Conservation (phyloP, 1,139 yeast genomes). For the Ogataea hybrid region DNA sequence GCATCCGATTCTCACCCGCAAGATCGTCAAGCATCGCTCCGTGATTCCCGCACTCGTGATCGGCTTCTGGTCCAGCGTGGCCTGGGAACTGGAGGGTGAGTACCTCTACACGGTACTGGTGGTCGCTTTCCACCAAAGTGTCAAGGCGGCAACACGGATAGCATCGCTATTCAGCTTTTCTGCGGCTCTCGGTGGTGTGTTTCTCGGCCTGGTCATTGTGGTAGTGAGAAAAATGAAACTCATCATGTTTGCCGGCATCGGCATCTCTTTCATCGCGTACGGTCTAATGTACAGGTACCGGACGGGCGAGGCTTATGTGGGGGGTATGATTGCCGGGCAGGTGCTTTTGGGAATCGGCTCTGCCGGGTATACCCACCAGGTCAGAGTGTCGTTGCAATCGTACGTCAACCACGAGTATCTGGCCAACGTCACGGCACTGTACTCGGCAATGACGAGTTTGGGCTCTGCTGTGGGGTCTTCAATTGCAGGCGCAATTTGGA, state of each 20-base stretch:
- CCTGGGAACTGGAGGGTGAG: constrained; percentile 68
- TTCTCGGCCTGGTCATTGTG: constrained; percentile 54
- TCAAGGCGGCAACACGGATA: constrained; percentile 64
- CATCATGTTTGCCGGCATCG: constrained; percentile 57
- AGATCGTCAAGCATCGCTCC: constrained; percentile 61
- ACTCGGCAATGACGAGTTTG: constrained; percentile 52
- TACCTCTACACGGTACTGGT: constrained; percentile 61
- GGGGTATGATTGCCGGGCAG: constrained; percentile 66
- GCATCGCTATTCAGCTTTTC: constrained; percentile 64
- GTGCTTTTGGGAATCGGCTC: constrained; percentile 71
- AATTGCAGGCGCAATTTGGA: constrained; percentile 68
- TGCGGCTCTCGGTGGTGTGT: constrained; percentile 57
- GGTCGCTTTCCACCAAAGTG: constrained; percentile 58
- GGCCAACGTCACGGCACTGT: constrained; percentile 58
- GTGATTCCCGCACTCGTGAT: constrained; percentile 60
- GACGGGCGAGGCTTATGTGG: constrained; percentile 42
- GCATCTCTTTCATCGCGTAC: constrained; percentile 51
- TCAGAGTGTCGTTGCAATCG: constrained; percentile 62
- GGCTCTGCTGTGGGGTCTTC: constrained; percentile 58
- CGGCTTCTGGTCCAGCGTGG: constrained; percentile 53
- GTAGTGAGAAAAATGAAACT: constrained; percentile 53
- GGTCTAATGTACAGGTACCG: constrained; percentile 59
- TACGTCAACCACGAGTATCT: constrained; percentile 60
- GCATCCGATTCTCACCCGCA: constrained; percentile 56
- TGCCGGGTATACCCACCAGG: constrained; percentile 66